Base-by-base conservation (phyloP, 257 asterid species). In the Solanum arcanum region DNA sequence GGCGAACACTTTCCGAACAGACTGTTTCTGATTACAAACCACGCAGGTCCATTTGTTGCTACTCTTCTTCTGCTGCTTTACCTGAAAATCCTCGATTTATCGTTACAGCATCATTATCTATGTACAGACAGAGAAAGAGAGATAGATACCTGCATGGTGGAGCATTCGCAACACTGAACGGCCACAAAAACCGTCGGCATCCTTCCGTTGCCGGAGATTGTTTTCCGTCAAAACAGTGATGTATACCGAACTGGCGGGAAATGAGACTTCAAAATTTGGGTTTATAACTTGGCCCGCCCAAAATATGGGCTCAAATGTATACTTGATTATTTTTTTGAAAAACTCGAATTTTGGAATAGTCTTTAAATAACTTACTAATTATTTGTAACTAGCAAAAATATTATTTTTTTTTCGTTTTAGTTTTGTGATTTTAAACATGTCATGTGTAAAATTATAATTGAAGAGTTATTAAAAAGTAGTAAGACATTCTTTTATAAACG, bases 21-120 rank as follows among this genome's bases (percentile, higher is more conserved):
- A 94, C 83, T 97, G 98, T 90, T 93, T 97, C 95, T 94, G 89
- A 89, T 96, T 94, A 92, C 99, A 97, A 62, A 94, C 96, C 29
- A 93, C 98, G 91, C 99, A 97, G 87, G 20, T 90, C 99, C 99
- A 97, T 82, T 91, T 94, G 89, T 94, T 95, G 92, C 94, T 91
- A 89, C 98, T 94, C 96, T 94, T 97, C 93, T 94, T 97, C 95
- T 90, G 92, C 94, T 97, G 99, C 97, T 95, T 95, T 93, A 97
- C 98, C 99, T 97, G 93, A 44, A 74, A 85, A 37, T 7, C 25
- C 37, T 14, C 60, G 46, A 23, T 12, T 47, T 60, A 10, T 42
- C 66, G 31, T 39, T n/a, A 42, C 60, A 1, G 59, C n/a, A 31
- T 76, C 12, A n/a, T 42, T 76, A 29, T 46, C 41, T 27, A 16